Base-by-base conservation (phyloP, 2,329 filamentous ascomycete species). In the Stachybotrys chlorohalonatus region DNA sequence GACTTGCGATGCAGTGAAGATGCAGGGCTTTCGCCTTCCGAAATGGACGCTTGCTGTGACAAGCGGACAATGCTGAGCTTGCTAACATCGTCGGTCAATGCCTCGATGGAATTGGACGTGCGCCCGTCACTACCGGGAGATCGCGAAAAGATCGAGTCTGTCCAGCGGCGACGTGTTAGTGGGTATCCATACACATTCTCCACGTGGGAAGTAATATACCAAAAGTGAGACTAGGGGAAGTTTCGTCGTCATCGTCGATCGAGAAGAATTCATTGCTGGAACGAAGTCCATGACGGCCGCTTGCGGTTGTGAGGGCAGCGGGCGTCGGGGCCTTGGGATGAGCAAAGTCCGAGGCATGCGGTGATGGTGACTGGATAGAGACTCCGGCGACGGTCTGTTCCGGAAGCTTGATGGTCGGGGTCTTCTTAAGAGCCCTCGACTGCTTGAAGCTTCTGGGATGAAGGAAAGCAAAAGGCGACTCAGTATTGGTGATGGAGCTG, bases 391-490 rank as follows among this genome's bases (percentile, higher is more conserved):
- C 36, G 36, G 36, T 42, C 36, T 42, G 36, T 2, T 42, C 13
- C 9, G 36, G 36, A 42, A 42, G 36, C 48, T 60, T 61, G 30
- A 57, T 56, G 7, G 58, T 57, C 54, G 61, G 64, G 54, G 55
- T 51, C 17, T 62, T 54, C 49, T 59, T 64, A 42, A 42, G 9
- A 60, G 56, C 49, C 66, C 66, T 52, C 74, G 73, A 31, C 36
- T 42, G 36, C 36, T 42, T 42, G 13, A 42, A 60, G 56, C 49
- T 66, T 66, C 52, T 73, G 72, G 31, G 68, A 65, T 42, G 67
- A 52, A 82, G 73, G 49, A 81, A 71, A 4, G 71, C 70, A 55
- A 76, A 74, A 0, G 70, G 67, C 46, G 73, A 68, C 11, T 72
- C 66, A 31, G 63, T 63, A 0, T 72, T 72, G 0, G 75, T 77